These are phyloP conservation scores for Rhizopus microsporus DNA, from an alignment of 371 early-diverging fungal genomes.

Conservation along the genomic window DNA sequence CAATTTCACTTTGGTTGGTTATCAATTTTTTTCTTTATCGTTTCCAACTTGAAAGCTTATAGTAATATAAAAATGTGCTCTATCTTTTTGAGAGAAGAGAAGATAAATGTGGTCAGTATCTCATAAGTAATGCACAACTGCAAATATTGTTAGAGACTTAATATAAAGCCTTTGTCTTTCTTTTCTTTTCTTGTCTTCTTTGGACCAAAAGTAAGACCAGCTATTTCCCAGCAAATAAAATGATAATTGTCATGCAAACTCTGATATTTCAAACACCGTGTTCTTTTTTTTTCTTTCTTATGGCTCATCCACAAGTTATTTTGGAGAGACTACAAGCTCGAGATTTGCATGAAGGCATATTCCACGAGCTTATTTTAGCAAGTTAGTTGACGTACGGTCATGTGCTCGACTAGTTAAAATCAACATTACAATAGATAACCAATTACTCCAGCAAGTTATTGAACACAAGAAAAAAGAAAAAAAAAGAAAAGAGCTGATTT, in stretches of 20 bases:
- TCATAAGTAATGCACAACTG: too few species aligned
- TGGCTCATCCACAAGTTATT: conserved; percentile 28
- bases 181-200: too few species aligned
- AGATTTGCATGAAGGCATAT: conserved; percentile 22
- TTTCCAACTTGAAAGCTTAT: too few species aligned
- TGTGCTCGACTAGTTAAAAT: background rate
- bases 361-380: conserved; percentile 28
- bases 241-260: too few species aligned
- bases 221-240: too few species aligned
- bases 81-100: too few species aligned
- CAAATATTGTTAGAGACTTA: too few species aligned
- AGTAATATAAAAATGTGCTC: too few species aligned
- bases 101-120: too few species aligned
- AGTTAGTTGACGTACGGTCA: conserved; percentile 18
- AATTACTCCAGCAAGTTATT: conserved; percentile 28
- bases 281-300: conserved; percentile 7
- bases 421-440: conserved; percentile 22
- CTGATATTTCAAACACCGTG: background rate
- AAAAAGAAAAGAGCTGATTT: background rate
- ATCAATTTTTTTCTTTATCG: too few species aligned
- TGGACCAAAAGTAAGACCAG: too few species aligned
- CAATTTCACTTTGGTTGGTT: background rate
- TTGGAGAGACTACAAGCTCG: conserved; percentile 24
- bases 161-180: too few species aligned
- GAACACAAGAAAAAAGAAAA: conserved; percentile 23